Percentiles rank a stretch among this genome's conserved stretches.
These are phyloP conservation scores for Capsicum chinense DNA, from an alignment of 257 asterid genomes.

Conservation along the genomic window DNA sequence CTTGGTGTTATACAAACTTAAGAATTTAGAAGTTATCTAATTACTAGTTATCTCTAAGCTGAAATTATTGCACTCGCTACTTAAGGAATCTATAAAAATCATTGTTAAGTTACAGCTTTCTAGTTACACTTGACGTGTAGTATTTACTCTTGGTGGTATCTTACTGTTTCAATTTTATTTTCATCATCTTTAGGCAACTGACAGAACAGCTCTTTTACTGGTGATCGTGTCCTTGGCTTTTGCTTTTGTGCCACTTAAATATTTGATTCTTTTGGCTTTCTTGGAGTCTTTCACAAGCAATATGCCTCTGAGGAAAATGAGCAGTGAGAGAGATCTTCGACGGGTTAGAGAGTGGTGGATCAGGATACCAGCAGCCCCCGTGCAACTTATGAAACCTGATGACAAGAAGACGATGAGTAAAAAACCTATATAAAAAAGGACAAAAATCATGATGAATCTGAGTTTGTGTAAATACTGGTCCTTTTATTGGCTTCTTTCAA, in stretches of 20 bases:
- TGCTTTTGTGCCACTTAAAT: slow-evolving; percentile 55
- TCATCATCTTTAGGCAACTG: slow-evolving; percentile 61
- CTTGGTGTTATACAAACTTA: slow-evolving; percentile 4
- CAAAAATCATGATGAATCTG: not conserved
- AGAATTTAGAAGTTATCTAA: not conserved
- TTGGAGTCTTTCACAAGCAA: slow-evolving; percentile 70
- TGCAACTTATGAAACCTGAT: slow-evolving; percentile 61
- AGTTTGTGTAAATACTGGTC: not conserved
- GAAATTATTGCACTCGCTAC: not conserved
- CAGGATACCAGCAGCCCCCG: slow-evolving; percentile 91
- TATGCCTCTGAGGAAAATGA: slow-evolving; percentile 65
- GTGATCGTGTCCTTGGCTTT: slow-evolving; percentile 44
- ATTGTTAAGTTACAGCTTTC: not conserved
- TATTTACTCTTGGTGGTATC: not conserved
- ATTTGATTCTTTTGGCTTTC: slow-evolving; percentile 49
- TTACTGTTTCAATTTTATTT: not conserved
- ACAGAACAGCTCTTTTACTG: slow-evolving; percentile 49
- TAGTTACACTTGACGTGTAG: not conserved
- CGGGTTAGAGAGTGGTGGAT: slow-evolving; percentile 87
- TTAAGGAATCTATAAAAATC: not conserved
- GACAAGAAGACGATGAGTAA: slow-evolving; percentile 65
- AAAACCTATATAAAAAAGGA: not conserved
- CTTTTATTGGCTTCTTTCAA: not conserved
- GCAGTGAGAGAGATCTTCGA: slow-evolving; percentile 58
- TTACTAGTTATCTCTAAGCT: not conserved